These are phyloP conservation scores for Acarospora socialis DNA, from an alignment of 2,329 filamentous ascomycete species.

Conservation along the genomic window DNA sequence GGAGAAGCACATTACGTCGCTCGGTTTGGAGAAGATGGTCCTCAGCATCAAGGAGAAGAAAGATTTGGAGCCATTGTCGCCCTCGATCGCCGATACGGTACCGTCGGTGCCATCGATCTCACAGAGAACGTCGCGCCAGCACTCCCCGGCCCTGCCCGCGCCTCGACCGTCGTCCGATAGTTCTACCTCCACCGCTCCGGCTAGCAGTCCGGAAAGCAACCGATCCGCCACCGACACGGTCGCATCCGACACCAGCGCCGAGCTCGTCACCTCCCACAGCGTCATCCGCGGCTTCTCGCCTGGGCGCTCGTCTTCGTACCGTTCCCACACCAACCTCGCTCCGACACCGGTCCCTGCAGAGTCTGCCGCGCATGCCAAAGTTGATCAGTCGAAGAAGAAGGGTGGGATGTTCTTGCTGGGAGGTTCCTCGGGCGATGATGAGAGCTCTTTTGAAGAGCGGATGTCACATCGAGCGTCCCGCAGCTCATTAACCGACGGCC, in stretches of 20 bases:
- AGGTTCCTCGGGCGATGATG: constrained; percentile 69
- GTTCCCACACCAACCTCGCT: constrained; percentile 43
- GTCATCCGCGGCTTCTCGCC: constrained; percentile 80
- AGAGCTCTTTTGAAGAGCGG: constrained; percentile 55
- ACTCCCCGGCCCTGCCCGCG: constrained; percentile 33
- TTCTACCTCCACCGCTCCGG: constrained; percentile 24
- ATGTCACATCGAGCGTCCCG: constrained; percentile 39
- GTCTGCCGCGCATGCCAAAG: constrained; percentile 39
- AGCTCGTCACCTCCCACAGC: constrained; percentile 46
- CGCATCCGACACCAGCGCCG: constrained; percentile 48
- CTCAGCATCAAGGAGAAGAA: constrained; percentile 78
- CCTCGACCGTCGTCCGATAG: constrained; percentile 32
- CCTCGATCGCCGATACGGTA: constrained; percentile 27
- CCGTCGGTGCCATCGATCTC: constrained; percentile 25
- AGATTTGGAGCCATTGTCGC: constrained; percentile 44
- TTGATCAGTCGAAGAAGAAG: constrained; percentile 44
- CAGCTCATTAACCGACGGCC: constrained; percentile 40
- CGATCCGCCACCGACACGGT: constrained; percentile 25
- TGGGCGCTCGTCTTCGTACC: constrained; percentile 54
- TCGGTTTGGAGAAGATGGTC: constrained; percentile 88
- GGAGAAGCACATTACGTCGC: constrained; percentile 83
- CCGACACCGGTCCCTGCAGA: constrained; percentile 37
- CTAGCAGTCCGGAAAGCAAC: constrained; percentile 25
- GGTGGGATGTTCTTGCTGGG: constrained; percentile 56
- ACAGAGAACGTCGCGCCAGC: constrained; percentile 28